Evolutionary conservation across 2,329 filamentous ascomycete genomes (phyloP), one percentile per base, ranked within the genome.

Genomic region (Zymoseptoria pseudotritici): DNA sequence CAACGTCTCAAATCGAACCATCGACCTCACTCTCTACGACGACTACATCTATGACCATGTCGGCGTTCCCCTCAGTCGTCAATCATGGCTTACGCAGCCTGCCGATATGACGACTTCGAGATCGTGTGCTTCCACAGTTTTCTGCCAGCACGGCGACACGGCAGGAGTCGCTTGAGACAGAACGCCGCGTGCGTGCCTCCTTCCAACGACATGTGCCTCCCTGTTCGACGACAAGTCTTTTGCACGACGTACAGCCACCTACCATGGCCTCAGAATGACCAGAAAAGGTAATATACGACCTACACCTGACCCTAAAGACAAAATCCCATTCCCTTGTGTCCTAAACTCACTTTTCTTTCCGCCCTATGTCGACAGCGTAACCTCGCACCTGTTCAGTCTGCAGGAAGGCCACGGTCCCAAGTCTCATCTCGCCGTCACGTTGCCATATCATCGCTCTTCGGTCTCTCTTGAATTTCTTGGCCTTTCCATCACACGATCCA

Each of bases 401-500:
- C 36, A 36, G 17, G 10, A 17, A 1, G 36, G 8, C 26, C 36
- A 46, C 13, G 13, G 13, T 46, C 36, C 5, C 17, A 46, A 46
- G 13, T 46, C 36, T 46, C 36, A 46, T 5, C 13, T 46, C 36
- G 13, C 36, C 17, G 36, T 46, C 36, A 46, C 36, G 36, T n/a
- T 46, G 13, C 13, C 36, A 46, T 46, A 46, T 46, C 36, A 46
- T 17, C 36, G 13, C 17, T 17, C 36, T 17, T 46, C 2, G 17
- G 7, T 29, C 36, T 46, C 36, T n/a, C 36, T 46, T 46, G 36
- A 3, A 7, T 46, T n/a, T 42, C 36, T 17, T 46, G 36, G 36
- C 36, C 10, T 19, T 22, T 13, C 19, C 54, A 54, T 61, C 62
- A 64, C 60, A 59, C 60, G 60, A 55, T 4, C 36, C 20, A 17